phyloP scores from a whole-genome alignment of 441 rosid species.

The Euphorbia corollata region DNA sequence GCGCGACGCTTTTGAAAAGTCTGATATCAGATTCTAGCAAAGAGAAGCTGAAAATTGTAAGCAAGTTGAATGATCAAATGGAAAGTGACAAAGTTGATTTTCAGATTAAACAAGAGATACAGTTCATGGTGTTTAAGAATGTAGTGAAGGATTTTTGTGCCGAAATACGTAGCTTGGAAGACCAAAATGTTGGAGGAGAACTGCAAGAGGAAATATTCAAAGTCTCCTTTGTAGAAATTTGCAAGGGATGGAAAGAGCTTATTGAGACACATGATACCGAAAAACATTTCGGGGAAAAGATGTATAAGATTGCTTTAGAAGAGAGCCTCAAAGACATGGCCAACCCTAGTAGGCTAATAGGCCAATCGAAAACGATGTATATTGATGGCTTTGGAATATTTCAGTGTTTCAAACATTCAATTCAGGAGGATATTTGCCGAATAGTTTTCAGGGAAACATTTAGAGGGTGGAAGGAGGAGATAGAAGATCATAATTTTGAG shows the following conservation, averaged over 20 bases:
- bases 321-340: neutral
- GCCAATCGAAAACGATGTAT: slow-evolving; percentile 4
- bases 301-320: slow-evolving; percentile 5
- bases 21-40: slow-evolving; percentile 18
- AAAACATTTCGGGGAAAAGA: slow-evolving; percentile 20
- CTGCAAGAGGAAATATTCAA: slow-evolving; percentile 16
- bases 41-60: slow-evolving; percentile 26
- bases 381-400: neutral
- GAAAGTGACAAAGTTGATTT: slow-evolving; percentile 20
- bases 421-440: slow-evolving; percentile 31
- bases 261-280: slow-evolving; percentile 18
- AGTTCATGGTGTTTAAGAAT: slow-evolving; percentile 17
- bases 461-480: slow-evolving; percentile 22
- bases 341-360: slow-evolving; percentile 10
- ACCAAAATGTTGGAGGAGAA: slow-evolving; percentile 8
- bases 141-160: slow-evolving; percentile 11
- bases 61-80: slow-evolving; percentile 23
- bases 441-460: slow-evolving; percentile 25
- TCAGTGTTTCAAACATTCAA: slow-evolving; percentile 21
- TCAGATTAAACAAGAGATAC: slow-evolving; percentile 20
- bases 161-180: slow-evolving; percentile 9
- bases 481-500: slow-evolving; percentile 21
- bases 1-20: slow-evolving; percentile 33
- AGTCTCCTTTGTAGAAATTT: slow-evolving; percentile 21
- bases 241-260: slow-evolving; percentile 25